These are phyloP conservation scores for Alectoria sarmentosa DNA, from an alignment of 495 filamentous ascomycete genomes.

Conservation along the genomic window DNA sequence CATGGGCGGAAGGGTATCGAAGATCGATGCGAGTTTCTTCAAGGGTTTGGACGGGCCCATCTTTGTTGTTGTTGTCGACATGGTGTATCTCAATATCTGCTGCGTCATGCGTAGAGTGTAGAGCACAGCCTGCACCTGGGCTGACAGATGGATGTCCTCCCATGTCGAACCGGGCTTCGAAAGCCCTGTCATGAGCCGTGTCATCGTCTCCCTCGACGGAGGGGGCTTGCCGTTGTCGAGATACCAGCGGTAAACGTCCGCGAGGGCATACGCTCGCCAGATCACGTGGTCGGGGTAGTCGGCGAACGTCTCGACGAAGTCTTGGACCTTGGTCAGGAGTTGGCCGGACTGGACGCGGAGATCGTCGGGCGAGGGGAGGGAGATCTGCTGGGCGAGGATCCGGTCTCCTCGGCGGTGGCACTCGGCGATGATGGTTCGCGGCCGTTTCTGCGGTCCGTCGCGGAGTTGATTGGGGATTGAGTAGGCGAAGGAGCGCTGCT, in stretches of 20 bases:
- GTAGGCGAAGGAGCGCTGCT: constrained; percentile 52
- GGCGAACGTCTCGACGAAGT: constrained; percentile 1
- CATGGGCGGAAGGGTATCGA: background rate
- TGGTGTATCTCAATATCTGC: constrained; percentile 39
- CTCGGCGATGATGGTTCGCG: constrained; percentile 28
- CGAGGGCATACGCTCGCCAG: constrained; percentile 13
- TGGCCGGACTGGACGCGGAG: too few species aligned
- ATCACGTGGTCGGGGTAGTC: background rate
- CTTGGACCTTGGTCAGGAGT: background rate
- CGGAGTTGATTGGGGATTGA: constrained; percentile 35
- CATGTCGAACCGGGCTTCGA: constrained; percentile 36
- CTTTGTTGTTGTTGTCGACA: too few species aligned
- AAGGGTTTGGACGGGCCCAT: background rate
- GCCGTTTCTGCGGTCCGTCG: constrained; percentile 22
- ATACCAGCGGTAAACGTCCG: constrained; percentile 14
- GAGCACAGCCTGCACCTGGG: constrained; percentile 53
- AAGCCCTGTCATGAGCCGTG: constrained; percentile 23
- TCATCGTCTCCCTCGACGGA: background rate
- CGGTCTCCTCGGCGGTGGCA: constrained; percentile 38
- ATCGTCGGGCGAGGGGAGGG: background rate
- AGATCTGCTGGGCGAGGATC: background rate
- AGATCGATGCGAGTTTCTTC: background rate
- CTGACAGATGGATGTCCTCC: constrained; percentile 56
- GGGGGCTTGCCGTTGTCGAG: constrained; percentile 5
- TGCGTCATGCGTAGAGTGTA: constrained; percentile 62